These are phyloP conservation scores for Nadsonia commutata DNA, from an alignment of 1,139 yeast genomes.

Conservation along the genomic window DNA sequence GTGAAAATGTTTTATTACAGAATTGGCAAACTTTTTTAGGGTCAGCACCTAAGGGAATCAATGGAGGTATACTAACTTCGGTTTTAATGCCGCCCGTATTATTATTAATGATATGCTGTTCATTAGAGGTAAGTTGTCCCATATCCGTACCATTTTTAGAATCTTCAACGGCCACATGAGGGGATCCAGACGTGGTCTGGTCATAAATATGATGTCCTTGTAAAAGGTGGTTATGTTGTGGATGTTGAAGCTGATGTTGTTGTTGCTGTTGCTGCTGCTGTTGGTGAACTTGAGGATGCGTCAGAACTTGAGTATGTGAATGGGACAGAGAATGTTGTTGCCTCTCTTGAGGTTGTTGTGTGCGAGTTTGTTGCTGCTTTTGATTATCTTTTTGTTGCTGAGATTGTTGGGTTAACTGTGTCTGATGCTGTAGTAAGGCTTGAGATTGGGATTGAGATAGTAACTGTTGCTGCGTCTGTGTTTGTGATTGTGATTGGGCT, in stretches of 20 bases:
- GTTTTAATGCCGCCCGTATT: neutral
- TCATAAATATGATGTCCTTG: neutral
- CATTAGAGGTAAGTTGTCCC: constrained; percentile 5
- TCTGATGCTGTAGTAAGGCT: neutral
- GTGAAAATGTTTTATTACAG: constrained; percentile 34
- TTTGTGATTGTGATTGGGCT: neutral
- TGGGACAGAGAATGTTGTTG: neutral
- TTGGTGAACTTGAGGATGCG: neutral
- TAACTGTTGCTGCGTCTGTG: neutral
- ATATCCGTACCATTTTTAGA: constrained; percentile 1
- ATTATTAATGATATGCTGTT: constrained; percentile 1
- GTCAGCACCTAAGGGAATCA: constrained; percentile 3
- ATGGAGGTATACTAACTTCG: neutral
- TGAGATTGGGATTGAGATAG: neutral
- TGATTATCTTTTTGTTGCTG: neutral
- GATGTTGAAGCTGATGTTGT: neutral
- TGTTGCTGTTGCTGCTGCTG: constrained; percentile 1
- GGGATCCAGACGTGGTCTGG: neutral
- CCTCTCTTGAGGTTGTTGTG: constrained; percentile 1
- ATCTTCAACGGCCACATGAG: neutral
- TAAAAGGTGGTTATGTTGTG: constrained; percentile 1
- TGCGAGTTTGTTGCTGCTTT: constrained; percentile 3
- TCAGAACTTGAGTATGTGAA: constrained; percentile 1
- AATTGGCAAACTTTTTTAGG: constrained; percentile 32
- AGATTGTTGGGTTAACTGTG: neutral